Conservation (phyloP, 1,284 basidiomycete genomes). For the Pascua guehoae region DNA sequence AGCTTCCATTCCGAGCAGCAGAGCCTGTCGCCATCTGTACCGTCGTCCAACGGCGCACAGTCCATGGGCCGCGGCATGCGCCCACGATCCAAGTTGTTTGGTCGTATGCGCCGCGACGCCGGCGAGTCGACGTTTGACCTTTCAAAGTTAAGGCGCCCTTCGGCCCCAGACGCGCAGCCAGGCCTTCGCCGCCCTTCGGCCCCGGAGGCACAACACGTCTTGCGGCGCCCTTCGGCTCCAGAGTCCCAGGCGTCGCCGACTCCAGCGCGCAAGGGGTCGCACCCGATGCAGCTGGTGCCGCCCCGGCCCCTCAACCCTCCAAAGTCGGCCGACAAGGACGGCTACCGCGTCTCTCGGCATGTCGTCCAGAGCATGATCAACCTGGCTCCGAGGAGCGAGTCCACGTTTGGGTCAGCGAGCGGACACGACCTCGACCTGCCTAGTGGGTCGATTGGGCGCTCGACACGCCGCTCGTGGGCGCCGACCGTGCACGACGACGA, state of each 20-base stretch:
- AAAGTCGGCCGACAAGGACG: conserved; percentile 2
- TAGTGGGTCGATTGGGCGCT: not conserved
- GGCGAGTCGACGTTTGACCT: not conserved
- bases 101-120: not conserved
- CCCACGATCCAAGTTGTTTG: conserved; percentile 8
- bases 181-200: not conserved
- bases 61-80: conserved; percentile 10
- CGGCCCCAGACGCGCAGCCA: not conserved
- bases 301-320: too few species aligned
- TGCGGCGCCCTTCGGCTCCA: too few species aligned
- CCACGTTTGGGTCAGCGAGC: not conserved
- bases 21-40: not conserved
- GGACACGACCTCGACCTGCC: not conserved
- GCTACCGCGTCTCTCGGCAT: conserved; percentile 9
- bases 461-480: conserved; percentile 14
- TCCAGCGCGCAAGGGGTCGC: too few species aligned
- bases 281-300: too few species aligned
- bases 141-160: not conserved
- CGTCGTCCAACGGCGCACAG: not conserved
- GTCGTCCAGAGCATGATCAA: conserved; percentile 17
- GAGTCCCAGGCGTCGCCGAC: too few species aligned
- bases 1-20: conserved; percentile 16
- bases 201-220: not conserved
- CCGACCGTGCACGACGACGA: conserved; percentile 6
- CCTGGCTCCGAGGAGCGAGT: conserved; percentile 2